A percentile compares a stretch with the other conserved stretches of the same genome.
Conservation (phyloP, 2,329 filamentous ascomycete species). For the Calonectria leucothoes region DNA sequence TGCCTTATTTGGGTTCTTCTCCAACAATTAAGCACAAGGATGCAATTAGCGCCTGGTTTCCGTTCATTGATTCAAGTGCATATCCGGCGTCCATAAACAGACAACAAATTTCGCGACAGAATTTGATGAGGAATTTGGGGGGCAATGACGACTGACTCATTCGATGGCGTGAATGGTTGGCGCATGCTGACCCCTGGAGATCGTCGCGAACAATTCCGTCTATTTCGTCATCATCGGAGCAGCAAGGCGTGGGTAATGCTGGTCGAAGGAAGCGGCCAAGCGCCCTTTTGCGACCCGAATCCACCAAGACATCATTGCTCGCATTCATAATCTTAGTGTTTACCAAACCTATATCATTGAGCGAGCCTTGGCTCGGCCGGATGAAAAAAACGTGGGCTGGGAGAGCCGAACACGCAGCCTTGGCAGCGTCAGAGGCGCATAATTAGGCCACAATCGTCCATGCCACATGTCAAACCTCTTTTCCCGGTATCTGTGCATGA, state of each 20-base stretch:
- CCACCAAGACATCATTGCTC: neutral
- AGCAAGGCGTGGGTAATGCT: neutral
- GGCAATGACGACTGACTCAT: neutral
- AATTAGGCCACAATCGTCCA: neutral
- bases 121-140: neutral
- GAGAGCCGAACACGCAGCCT: neutral
- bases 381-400: neutral
- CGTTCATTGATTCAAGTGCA: neutral
- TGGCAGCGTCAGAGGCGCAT: conserved; percentile 5
- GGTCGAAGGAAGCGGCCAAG: neutral
- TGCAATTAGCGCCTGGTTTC: neutral
- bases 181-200: neutral
- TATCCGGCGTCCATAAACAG: neutral
- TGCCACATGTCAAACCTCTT: neutral
- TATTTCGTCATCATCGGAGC: neutral
- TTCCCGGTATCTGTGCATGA: neutral
- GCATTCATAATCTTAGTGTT: neutral
- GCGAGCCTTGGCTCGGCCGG: neutral
- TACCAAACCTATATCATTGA: neutral
- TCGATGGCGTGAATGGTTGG: neutral
- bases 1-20: neutral
- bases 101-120: neutral
- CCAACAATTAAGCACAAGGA: neutral
- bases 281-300: neutral
- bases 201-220: conserved; percentile 1